Evolutionary conservation across 371 early-diverging fungal genomes (phyloP), one percentile per base, ranked within the genome.

Genomic region (Mortierella sp.): DNA sequence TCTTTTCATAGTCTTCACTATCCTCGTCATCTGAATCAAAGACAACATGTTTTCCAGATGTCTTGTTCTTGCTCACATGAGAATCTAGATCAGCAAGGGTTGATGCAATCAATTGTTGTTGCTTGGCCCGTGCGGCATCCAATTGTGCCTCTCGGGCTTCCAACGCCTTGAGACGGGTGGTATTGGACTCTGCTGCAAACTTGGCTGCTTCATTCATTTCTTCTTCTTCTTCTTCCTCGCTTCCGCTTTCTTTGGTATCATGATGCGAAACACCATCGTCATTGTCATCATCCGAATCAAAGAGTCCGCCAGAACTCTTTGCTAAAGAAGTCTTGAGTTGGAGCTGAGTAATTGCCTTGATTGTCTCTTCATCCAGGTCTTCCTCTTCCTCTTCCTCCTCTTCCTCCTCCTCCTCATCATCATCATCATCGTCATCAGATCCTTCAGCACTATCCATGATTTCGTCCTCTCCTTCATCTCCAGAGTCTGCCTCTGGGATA

Each of bases 11-110:
- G 21, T 74, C 65, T 28, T 77, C 83, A 44, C 51, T 65, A 47
- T 82, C 68, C 7, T 72, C 75, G 21, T 56, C 66, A 15, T 81
- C 83, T 18, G 75, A 72, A 18, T 82, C 66, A 47, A 82, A 77
- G 11, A 74, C 74, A 4, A 79, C 77, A 28, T 81, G 76, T 4
- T 79, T 75, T 1, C 30, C 66, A 5, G 37, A 37, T 5, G 3
- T 9, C 9, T 37, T 37, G 18, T 67, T 52, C 53, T 79, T 79
- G 62, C 71, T 79, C 46, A 74, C 74, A 26, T 66, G 65, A 1
- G 79, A 79, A 62, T 82, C 79, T 9, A 82, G 64, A 43, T 82
- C 64, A 16, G 74, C 68, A 12, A 82, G 62, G 7, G 62, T 71
- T 5, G 72, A 70, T 29, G 82, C 66, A 30, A 82, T 74, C 53